Percentiles rank a stretch among this genome's conserved stretches.
phyloP scores from a whole-genome alignment of 2,329 filamentous ascomycete genomes.

The Sarocladium oryzae region DNA sequence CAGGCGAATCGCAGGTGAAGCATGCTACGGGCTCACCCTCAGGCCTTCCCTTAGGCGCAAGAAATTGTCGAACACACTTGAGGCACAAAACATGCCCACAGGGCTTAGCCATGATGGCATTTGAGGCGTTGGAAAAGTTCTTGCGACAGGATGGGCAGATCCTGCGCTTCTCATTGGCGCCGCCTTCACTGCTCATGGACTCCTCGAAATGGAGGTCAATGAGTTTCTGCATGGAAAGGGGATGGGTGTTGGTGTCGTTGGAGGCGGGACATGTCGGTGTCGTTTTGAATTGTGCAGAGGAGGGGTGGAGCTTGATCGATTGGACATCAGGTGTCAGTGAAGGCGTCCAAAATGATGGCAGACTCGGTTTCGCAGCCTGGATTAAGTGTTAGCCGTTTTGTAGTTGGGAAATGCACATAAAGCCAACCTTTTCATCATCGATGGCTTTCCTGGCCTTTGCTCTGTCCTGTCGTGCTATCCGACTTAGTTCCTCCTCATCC shows the following conservation, averaged over 20 bases:
- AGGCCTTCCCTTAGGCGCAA: conserved; percentile 49
- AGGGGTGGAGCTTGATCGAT: conserved; percentile 43
- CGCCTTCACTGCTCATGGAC: conserved; percentile 41
- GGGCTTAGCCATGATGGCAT: conserved; percentile 74
- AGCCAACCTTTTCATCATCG: conserved; percentile 64
- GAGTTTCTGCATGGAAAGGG: conserved; percentile 71
- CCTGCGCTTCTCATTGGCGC: conserved; percentile 36
- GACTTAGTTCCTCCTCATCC: conserved; percentile 67
- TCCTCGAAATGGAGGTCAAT: conserved; percentile 72
- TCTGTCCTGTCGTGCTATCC: conserved; percentile 64
- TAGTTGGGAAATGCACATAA: conserved; percentile 5
- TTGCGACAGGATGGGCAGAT: conserved; percentile 85
- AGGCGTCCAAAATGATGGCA: conserved; percentile 92
- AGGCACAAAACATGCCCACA: conserved; percentile 91
- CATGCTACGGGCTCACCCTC: conserved; percentile 51
- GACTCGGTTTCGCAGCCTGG: conserved; percentile 54
- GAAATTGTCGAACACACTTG: conserved; percentile 77
- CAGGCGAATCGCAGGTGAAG: conserved; percentile 78
- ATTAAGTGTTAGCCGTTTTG: conserved; percentile 13
- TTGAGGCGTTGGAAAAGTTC: conserved; percentile 71
- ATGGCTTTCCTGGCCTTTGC: conserved; percentile 63
- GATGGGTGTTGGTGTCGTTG: conserved; percentile 57
- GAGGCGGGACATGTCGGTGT: conserved; percentile 74
- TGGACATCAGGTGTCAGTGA: conserved; percentile 61
- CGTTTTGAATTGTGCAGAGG: conserved; percentile 57